Conservation (phyloP, 768 basidiomycete species). For the Boletus sp. region DNA sequence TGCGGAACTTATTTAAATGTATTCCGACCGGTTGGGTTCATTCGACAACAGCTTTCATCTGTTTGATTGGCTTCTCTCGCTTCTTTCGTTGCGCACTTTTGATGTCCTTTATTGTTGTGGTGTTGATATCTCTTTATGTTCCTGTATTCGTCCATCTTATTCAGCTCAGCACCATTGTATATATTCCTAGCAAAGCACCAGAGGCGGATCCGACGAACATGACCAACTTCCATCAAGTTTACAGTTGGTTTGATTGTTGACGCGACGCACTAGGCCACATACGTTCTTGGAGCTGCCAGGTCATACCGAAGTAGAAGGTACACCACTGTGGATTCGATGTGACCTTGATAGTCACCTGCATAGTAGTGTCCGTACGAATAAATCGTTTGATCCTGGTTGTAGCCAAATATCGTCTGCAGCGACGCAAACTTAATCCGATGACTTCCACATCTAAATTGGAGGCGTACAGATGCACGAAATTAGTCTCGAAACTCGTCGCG, state of each 20-base stretch:
- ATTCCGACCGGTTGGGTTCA: neutral
- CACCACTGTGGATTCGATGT: neutral
- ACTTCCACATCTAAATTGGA: constrained; percentile 1
- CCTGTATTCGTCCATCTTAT: constrained; percentile 2
- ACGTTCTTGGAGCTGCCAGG: neutral
- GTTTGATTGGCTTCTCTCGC: constrained; percentile 1
- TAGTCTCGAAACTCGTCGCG: neutral
- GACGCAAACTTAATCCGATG: neutral
- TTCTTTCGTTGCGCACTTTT: constrained; percentile 19
- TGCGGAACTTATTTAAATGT: constrained; percentile 82
- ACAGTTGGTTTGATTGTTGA: neutral
- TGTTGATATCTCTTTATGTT: constrained; percentile 10
- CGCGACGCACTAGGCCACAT: neutral
- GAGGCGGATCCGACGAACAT: neutral
- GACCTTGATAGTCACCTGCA: neutral
- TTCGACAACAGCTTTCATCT: constrained; percentile 2
- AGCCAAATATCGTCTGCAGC: neutral
- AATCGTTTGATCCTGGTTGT: neutral
- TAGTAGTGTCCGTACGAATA: neutral
- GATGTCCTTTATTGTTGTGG: constrained; percentile 6
- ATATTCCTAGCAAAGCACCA: neutral
- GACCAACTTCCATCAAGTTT: neutral
- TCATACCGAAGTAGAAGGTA: neutral
- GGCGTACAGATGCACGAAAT: neutral
- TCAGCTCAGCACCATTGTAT: neutral